Base-by-base conservation (phyloP, 805 yeast genomes). In the Zygotorulaspora florentina region DNA sequence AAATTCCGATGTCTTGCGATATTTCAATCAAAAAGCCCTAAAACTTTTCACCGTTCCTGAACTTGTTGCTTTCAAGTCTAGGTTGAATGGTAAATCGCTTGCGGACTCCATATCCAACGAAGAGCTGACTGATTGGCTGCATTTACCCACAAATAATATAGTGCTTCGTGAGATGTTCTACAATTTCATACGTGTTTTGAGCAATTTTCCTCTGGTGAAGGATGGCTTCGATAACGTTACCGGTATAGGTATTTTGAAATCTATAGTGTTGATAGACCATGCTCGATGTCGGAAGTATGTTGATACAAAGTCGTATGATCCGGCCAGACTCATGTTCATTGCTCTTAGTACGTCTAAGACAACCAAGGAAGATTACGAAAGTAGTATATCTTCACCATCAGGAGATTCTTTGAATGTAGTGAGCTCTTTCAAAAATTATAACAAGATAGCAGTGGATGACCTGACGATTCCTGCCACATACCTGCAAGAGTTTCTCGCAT, bases 171-270 rank as follows among this genome's bases (percentile, higher is more conserved):
- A 65, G 6, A 29, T 73, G 2, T 43, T 81, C 0, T 72, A 71
- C 55, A 61, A 67, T 5, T 61, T 76, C 3, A 58, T 78, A 12
- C 60, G 64, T 26, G 69, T 70, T 4, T 43, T 83, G 25, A 72
- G 79, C 0, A 65, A 66, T 23, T 76, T 74, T 53, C 87, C 87
- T 0, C 69, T 79, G 43, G 46, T 79, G 7, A 60, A 65, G 17
- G 69, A 68, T 13, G 51, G 59, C 26, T 58, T 55, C 4, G 59
- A 58, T 9, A 53, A 65, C 2, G 57, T 77, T 7, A 62, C 69
- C 1, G 65, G 66, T 2, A 64, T 67, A 3, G 74, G 73, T 3
- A 45, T 79, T 35, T 47, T 73, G 11, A 74, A 79, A 50, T 70
- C 74, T 0, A 45, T 78, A 3, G 58, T 73, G 0, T 63, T 76